Conservation (phyloP, 306 rosid genomes). For the Trifolium subterraneum region DNA sequence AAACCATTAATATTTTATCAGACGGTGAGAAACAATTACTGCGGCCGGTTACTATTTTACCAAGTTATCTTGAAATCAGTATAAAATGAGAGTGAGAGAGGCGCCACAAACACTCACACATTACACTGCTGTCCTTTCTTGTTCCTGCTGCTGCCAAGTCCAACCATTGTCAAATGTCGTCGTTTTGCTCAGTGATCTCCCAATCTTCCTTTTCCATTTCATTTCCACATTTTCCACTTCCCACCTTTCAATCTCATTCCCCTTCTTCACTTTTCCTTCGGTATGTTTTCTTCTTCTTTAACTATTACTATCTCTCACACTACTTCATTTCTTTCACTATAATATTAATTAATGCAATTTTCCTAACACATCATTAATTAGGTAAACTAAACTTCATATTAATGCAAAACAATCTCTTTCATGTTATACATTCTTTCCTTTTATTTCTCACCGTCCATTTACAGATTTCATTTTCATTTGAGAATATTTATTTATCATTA, state of each 20-base stretch:
- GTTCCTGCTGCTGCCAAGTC: not conserved
- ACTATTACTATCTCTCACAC: not conserved
- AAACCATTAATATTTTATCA: too few relatives aligned
- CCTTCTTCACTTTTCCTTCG: not conserved
- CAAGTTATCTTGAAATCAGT: too few relatives aligned
- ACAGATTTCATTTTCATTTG: not conserved
- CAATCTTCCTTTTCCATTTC: conserved; percentile 20
- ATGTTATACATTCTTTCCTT: not conserved
- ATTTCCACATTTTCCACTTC: conserved; percentile 12
- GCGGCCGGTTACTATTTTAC: too few relatives aligned
- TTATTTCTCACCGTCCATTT: not conserved
- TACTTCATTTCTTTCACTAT: not conserved
- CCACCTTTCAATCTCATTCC: conserved; percentile 9
- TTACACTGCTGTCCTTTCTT: conserved; percentile 1
- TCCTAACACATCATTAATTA: too few relatives aligned
- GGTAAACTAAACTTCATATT: not conserved
- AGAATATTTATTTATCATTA: too few relatives aligned
- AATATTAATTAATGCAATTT: too few relatives aligned
- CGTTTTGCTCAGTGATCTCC: conserved; percentile 4
- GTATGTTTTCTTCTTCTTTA: conserved; percentile 5
- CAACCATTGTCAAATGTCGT: conserved; percentile 25
- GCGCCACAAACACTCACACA: not conserved
- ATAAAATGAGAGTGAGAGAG: not conserved
- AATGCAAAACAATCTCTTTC: not conserved
- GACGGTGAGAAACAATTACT: too few relatives aligned